Evolutionary conservation across 2,329 filamentous ascomycete species (phyloP).

Genomic region (Sclerotinia glacialis): DNA sequence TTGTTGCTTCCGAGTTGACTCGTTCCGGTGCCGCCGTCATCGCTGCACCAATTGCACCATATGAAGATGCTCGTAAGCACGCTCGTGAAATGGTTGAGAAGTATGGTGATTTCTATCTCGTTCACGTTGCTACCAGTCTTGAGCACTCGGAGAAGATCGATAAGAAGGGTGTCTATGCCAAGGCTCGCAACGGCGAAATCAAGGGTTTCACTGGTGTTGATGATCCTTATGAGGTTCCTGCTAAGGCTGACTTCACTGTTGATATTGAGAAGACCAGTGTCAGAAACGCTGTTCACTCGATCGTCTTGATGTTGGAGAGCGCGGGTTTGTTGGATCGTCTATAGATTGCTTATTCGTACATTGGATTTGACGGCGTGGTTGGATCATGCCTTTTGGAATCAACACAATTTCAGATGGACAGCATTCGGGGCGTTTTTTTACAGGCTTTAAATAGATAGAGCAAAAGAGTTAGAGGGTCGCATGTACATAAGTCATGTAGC

Average conservation of each 20-base stretch:
- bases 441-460: constrained; percentile 8
- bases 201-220: constrained; percentile 98
- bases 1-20: constrained; percentile 92
- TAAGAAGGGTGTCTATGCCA: constrained; percentile 82
- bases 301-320: constrained; percentile 87
- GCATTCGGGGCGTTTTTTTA: constrained; percentile 4
- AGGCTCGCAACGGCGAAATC: constrained; percentile 84
- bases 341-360: constrained; percentile 23
- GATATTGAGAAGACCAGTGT: constrained; percentile 84
- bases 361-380: constrained; percentile 8
- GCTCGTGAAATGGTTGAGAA: constrained; percentile 85
- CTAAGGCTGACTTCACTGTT: constrained; percentile 79
- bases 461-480: constrained; percentile 1
- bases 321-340: constrained; percentile 76
- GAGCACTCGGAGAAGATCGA: constrained; percentile 95
- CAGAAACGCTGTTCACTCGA: constrained; percentile 93
- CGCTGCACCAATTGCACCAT: constrained; percentile 92
- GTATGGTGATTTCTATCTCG: constrained; percentile 86
- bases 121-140: constrained; percentile 90
- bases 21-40: constrained; percentile 92
- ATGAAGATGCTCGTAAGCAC: constrained; percentile 71
- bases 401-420: neutral
- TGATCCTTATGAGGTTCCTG: constrained; percentile 87
- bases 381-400: constrained; percentile 2
- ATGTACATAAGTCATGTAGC: neutral